phyloP scores from a whole-genome alignment of 768 basidiomycete species.

The Peribolospora kevripleyi region DNA sequence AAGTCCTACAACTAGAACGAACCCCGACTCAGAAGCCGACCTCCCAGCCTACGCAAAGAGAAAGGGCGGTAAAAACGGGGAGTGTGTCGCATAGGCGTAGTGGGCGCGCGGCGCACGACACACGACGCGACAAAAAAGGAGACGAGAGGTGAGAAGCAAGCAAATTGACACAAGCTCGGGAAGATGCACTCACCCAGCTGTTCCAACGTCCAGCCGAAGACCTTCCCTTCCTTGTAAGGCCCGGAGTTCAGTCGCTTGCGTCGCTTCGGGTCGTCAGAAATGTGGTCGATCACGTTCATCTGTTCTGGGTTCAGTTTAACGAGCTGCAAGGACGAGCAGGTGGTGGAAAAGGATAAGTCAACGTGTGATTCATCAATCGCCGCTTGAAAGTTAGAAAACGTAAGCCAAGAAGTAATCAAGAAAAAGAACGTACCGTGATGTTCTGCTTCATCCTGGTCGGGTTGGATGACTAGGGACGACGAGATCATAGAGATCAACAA shows the following conservation, averaged over 20 bases:
- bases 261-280: conserved; percentile 11
- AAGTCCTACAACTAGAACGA: too few species aligned
- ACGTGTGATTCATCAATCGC: neutral
- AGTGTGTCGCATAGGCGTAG: too few species aligned
- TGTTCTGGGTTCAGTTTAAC: conserved; percentile 14
- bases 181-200: conserved; percentile 11
- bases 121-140: too few species aligned
- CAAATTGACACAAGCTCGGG: too few species aligned
- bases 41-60: too few species aligned
- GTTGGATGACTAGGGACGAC: neutral
- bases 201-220: conserved; percentile 15
- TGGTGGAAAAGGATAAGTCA: conserved; percentile 14
- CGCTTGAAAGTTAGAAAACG: neutral
- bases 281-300: conserved; percentile 8
- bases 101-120: too few species aligned
- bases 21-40: too few species aligned
- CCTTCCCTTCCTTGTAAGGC: conserved; percentile 1
- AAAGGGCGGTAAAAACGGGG: too few species aligned
- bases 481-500: neutral
- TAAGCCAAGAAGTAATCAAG: neutral
- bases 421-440: neutral
- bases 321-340: conserved; percentile 14
- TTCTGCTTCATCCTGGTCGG: conserved; percentile 7
- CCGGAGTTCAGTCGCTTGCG: neutral
- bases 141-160: too few species aligned